phyloP scores from a whole-genome alignment of 495 filamentous ascomycete species.

The Coniosporium apollinis region DNA sequence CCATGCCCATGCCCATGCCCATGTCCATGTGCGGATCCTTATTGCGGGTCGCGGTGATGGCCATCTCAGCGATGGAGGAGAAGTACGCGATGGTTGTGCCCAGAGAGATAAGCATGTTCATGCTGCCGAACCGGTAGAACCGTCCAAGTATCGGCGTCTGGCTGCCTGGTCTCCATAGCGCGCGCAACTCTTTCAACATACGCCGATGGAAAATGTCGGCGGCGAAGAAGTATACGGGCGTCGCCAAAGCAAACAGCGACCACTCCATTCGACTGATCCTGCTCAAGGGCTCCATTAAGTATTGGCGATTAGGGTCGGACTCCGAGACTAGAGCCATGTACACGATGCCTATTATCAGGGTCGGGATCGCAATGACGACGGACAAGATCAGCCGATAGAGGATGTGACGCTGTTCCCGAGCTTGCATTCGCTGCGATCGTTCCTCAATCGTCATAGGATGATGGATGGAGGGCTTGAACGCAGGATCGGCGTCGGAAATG shows the following conservation, averaged over 20 bases:
- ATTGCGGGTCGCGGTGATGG: constrained; percentile 39
- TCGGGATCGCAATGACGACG: constrained; percentile 62
- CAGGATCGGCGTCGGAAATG: constrained; percentile 45
- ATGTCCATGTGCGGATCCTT: not conserved
- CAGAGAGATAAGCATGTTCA: constrained; percentile 85
- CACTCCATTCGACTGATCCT: constrained; percentile 64
- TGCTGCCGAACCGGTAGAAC: constrained; percentile 88
- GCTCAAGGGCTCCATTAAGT: constrained; percentile 50
- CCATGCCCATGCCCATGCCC: not conserved
- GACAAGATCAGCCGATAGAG: constrained; percentile 47
- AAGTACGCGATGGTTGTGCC: constrained; percentile 84
- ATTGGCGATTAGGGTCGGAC: constrained; percentile 36
- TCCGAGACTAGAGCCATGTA: constrained; percentile 68
- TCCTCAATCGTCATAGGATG: constrained; percentile 79
- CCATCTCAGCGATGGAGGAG: constrained; percentile 63
- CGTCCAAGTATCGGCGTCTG: constrained; percentile 54
- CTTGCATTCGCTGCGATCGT: constrained; percentile 44
- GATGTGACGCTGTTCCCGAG: constrained; percentile 16
- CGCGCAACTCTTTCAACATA: constrained; percentile 60
- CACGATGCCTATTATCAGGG: constrained; percentile 78
- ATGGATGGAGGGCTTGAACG: constrained; percentile 51
- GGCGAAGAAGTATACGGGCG: constrained; percentile 77
- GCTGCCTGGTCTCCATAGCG: constrained; percentile 69
- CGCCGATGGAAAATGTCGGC: constrained; percentile 75
- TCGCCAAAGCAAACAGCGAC: constrained; percentile 70